Evolutionary conservation across 1,284 basidiomycete genomes (phyloP), one percentile per base, ranked within the genome.

Genomic region (Sporisorium iseilematis-ciliati): DNA sequence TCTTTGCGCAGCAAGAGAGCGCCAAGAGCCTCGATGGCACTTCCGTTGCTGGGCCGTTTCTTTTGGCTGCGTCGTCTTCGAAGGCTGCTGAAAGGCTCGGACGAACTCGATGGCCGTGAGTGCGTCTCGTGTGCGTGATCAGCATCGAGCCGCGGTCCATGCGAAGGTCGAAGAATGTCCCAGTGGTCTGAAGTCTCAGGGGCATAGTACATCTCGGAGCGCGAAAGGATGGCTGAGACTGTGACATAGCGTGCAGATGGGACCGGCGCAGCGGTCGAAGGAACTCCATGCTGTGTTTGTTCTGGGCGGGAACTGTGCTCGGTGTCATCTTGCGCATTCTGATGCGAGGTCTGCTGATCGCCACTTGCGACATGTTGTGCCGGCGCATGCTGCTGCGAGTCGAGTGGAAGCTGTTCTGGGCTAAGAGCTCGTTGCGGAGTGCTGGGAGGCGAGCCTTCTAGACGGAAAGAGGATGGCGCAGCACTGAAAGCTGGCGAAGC

Each of bases 1-100:
- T 82, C 79, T 29, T 72, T 73, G 7, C 71, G 74, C 42, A 84
- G 62, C 7, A 84, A 63, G 1, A 84, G 58, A 0, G 82, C 78
- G 10, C 81, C 79, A 11, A 84, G 71, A 1, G 82, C 82, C 41
- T 84, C 82, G 18, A 84, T 60, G 4, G 82, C 82, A 50, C 80
- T 82, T 21, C 82, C 82, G 40, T 78, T 84, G 56, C 78, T 78
- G 6, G 67, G 65, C 8, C 58, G 53, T 35, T 65, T 75, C 14
- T 61, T 57, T 20, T 74, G 71, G 20, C 57, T 65, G 6, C 33
- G 41, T 21, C 45, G 56, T 38, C 67, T 46, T 40, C 62, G 46
- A 14, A 57, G 33, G 46, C 49, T 64, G 16, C 54, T 58, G 35
- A 53, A 31, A 6, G 41, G 38, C 14, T 64, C 46, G 5, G 29